Evolutionary conservation across 257 asterid genomes (phyloP), one percentile per base, ranked within the genome.

Genomic region (Forsythia suspensa): DNA sequence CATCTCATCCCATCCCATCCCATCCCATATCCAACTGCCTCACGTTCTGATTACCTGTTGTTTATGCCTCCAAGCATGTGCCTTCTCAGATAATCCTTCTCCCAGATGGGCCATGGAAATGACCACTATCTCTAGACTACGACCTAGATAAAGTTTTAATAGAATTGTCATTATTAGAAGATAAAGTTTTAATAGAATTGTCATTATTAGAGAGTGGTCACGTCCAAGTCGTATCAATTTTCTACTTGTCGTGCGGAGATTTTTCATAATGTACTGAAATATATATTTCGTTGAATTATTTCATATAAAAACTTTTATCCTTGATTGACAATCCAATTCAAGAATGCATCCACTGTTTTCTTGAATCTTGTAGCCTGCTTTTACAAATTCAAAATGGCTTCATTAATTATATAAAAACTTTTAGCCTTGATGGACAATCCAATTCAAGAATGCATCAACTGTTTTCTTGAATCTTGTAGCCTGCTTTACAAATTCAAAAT

Each of bases 31-130:
- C 78, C 82, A 81, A 74, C 69, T 75, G 80, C 82, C 87, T 85
- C 81, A 80, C 89, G 78, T 81, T 65, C 55, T 80, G 76, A 29
- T 77, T 73, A n/a, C 15, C 79, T 40, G 42, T 52, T 59, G 65
- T 51, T 79, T 43, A 78, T 74, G 72, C 76, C 43, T 85, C 88
- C 94, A 91, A 83, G 94, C 70, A 63, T 88, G 92, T 41, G 85
- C 83, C 80, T 44, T 87, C 44, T 66, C 57, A 38, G 65, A 68
- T 80, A 74, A 78, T 76, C 70, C 82, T 85, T 83, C 77, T 63
- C 37, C 34, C 78, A 69, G 41, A 85, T 89, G 93, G 88, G 79
- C 89, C 90, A 79, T 79, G 12, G 52, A 59, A 78, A 77, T 52
- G 76, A 68, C 82, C 76, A 1, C 69, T 72, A 51, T 85, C 84